These are phyloP conservation scores for Microascus cirrosus DNA, from an alignment of 2,329 filamentous ascomycete species.

Conservation along the genomic window DNA sequence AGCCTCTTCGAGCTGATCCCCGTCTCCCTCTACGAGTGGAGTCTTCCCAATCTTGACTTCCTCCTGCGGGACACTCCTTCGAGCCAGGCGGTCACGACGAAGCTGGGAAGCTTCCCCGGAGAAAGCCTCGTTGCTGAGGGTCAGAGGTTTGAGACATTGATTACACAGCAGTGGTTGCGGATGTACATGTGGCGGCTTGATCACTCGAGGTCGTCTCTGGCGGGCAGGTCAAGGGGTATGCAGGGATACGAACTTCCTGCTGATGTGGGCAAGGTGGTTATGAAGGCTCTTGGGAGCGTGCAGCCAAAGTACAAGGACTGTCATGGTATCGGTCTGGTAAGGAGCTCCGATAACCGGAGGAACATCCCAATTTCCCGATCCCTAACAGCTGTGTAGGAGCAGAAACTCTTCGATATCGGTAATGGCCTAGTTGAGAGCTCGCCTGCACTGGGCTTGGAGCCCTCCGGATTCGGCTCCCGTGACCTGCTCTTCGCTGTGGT, in stretches of 20 bases:
- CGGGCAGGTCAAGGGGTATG: conserved; percentile 4
- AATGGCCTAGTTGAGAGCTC: conserved; percentile 17
- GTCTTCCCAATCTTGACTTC: conserved; percentile 8
- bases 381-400: conserved; percentile 12
- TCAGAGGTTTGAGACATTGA: conserved; percentile 19
- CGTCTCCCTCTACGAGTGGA: conserved; percentile 18
- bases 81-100: conserved; percentile 13
- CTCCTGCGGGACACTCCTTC: background rate
- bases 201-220: conserved; percentile 13
- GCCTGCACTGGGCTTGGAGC: conserved; percentile 7
- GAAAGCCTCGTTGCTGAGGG: conserved; percentile 17
- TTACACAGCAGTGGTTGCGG: conserved; percentile 20
- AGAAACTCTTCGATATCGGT: conserved; percentile 20
- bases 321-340: conserved; percentile 19
- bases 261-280: conserved; percentile 18
- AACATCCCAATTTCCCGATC: background rate
- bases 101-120: conserved; percentile 14
- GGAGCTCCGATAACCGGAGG: background rate
- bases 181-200: conserved; percentile 19
- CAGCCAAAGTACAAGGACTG: conserved; percentile 17
- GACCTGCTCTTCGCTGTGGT: conserved; percentile 17
- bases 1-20: conserved; percentile 18
- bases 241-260: conserved; percentile 11
- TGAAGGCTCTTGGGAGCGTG: conserved; percentile 14
- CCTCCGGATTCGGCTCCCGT: conserved; percentile 15